These are phyloP conservation scores for Geosiphon pyriformis DNA, from an alignment of 192 early-diverging fungal species.

Conservation along the genomic window DNA sequence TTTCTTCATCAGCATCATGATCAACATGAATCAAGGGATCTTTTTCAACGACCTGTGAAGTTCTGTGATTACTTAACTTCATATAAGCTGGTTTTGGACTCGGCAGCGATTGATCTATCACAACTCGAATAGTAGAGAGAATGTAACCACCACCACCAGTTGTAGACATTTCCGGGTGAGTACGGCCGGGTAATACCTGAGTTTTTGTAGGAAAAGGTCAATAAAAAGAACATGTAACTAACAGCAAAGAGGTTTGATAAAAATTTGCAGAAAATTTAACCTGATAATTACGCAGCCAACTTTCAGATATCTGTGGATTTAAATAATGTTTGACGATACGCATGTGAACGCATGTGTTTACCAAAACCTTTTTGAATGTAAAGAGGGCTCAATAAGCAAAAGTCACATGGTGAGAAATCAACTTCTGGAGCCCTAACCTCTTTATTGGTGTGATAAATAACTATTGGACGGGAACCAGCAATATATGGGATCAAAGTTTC, in stretches of 20 bases:
- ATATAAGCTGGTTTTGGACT: constrained; percentile 8
- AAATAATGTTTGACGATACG: constrained; percentile 62
- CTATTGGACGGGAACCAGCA: constrained; percentile 78
- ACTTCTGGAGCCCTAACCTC: constrained; percentile 31
- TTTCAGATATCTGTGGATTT: constrained; percentile 84
- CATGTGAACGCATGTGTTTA: constrained; percentile 62
- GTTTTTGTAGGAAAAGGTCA: neutral
- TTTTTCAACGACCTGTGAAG: too few species aligned
- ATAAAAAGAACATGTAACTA: constrained; percentile 1
- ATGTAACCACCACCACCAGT: constrained; percentile 68
- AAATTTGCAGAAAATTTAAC: constrained; percentile 30
- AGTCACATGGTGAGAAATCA: neutral
- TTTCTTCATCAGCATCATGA: too few species aligned
- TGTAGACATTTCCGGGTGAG: constrained; percentile 75
- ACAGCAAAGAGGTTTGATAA: neutral
- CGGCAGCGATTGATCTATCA: constrained; percentile 22
- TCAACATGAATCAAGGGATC: too few species aligned
- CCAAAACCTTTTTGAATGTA: constrained; percentile 52
- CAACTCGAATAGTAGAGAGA: constrained; percentile 56
- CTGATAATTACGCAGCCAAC: constrained; percentile 86
- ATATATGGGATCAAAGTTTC: constrained; percentile 65
- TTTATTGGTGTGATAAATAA: constrained; percentile 71
- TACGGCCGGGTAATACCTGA: constrained; percentile 67
- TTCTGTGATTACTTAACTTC: neutral
- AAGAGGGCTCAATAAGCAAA: constrained; percentile 1